Percentiles rank a stretch among this genome's conserved stretches.
phyloP scores from a whole-genome alignment of 2,329 filamentous ascomycete genomes.

The Apiospora phragmitis region DNA sequence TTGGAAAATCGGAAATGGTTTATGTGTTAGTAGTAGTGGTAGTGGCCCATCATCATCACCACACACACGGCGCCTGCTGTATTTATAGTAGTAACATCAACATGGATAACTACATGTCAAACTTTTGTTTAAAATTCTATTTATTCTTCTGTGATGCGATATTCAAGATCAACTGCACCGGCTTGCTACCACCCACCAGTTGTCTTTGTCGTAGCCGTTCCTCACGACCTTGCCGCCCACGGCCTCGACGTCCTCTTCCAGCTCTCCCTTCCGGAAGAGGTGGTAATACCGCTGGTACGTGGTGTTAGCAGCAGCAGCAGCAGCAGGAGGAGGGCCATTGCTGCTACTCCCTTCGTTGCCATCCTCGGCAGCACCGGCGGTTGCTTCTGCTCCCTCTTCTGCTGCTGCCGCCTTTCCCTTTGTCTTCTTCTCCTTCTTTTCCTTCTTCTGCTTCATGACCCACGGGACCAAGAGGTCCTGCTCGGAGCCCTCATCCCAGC shows the following conservation, averaged over 20 bases:
- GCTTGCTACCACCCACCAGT: conserved; percentile 87
- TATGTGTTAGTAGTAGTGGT: background rate
- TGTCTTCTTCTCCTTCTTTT: conserved; percentile 19
- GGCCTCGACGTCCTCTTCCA: conserved; percentile 74
- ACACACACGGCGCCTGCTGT: background rate
- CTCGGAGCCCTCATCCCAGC: conserved; percentile 80
- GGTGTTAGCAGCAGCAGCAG: conserved; percentile 37
- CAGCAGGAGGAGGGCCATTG: background rate
- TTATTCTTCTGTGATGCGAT: background rate
- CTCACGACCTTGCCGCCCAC: conserved; percentile 77
- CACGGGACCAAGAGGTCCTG: conserved; percentile 97
- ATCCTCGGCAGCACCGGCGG: conserved; percentile 18
- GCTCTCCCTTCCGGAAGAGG: conserved; percentile 81
- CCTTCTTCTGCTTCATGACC: conserved; percentile 62
- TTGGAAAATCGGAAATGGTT: background rate
- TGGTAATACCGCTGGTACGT: conserved; percentile 94
- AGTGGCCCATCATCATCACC: background rate
- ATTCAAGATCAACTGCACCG: conserved; percentile 16
- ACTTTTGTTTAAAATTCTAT: background rate
- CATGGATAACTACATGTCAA: background rate
- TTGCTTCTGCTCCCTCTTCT: conserved; percentile 16
- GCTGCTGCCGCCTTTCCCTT: conserved; percentile 21
- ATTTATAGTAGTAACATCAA: background rate
- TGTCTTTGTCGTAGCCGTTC: conserved; percentile 92
- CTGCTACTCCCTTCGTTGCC: background rate